phyloP scores from a whole-genome alignment of 345 rosid species.

The Nephelium lappaceum region DNA sequence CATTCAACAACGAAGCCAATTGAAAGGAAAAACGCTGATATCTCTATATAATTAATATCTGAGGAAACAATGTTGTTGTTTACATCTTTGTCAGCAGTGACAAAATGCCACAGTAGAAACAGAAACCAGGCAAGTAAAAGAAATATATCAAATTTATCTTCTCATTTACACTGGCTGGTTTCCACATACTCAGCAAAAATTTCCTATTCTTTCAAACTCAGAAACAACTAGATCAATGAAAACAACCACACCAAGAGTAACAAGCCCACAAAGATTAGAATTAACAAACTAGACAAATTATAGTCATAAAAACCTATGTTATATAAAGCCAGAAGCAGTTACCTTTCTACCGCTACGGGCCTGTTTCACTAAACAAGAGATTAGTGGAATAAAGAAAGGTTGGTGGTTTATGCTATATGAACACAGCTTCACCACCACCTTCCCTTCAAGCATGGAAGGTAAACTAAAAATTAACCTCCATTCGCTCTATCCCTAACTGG shows the following conservation, averaged over 20 bases:
- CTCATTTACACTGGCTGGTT: constrained; percentile 5
- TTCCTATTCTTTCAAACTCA: constrained; percentile 24
- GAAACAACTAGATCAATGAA: constrained; percentile 23
- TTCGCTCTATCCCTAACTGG: constrained; percentile 61
- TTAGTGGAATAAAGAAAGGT: constrained; percentile 26
- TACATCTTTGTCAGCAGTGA: constrained; percentile 25
- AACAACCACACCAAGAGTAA: constrained; percentile 29
- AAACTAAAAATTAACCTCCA: constrained; percentile 56
- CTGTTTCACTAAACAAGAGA: constrained; percentile 27
- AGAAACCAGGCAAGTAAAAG: constrained; percentile 2
- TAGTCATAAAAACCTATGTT: constrained; percentile 31
- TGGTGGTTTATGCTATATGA: constrained; percentile 26
- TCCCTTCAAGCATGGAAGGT: constrained; percentile 42
- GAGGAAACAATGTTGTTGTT: constrained; percentile 12
- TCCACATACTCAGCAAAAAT: constrained; percentile 15
- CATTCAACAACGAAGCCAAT: not conserved
- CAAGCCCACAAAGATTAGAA: constrained; percentile 24
- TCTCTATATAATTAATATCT: constrained; percentile 20
- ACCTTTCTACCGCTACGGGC: constrained; percentile 30
- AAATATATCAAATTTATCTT: not conserved
- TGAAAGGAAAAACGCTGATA: constrained; percentile 10
- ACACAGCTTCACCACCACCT: constrained; percentile 35
- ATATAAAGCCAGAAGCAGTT: constrained; percentile 27
- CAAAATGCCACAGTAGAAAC: not conserved
- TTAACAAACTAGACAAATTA: constrained; percentile 28